phyloP scores from a whole-genome alignment of 192 early-diverging fungal genomes.

The Coemansia sp. region DNA sequence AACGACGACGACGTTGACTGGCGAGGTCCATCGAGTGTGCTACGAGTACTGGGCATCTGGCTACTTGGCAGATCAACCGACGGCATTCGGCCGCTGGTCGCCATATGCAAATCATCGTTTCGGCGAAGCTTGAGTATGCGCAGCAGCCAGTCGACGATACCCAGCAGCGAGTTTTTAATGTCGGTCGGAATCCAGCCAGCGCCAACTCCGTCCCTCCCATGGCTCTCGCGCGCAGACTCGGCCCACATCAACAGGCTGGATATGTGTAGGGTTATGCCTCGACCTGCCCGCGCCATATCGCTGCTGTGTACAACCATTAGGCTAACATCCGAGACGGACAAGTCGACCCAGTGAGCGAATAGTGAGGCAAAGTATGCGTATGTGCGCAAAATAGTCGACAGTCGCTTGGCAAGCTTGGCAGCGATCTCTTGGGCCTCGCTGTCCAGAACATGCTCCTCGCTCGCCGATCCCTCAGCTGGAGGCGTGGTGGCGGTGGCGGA shows the following conservation, averaged over 20 bases:
- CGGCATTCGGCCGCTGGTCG: background rate
- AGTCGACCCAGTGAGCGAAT: conserved; percentile 51
- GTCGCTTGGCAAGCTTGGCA: conserved; percentile 33
- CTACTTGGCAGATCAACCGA: background rate
- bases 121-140: conserved; percentile 15
- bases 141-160: conserved; percentile 31
- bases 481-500: background rate
- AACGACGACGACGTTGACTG: conserved; percentile 3
- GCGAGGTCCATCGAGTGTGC: background rate
- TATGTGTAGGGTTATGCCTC: conserved; percentile 44
- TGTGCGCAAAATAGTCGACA: conserved; percentile 45
- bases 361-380: conserved; percentile 48
- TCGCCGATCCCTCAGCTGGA: background rate
- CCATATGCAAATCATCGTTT: background rate
- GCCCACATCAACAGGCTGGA: conserved; percentile 43
- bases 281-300: conserved; percentile 46
- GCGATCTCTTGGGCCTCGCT: conserved; percentile 29
- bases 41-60: background rate
- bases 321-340: conserved; percentile 34
- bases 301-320: conserved; percentile 36
- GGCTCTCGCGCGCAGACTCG: conserved; percentile 39
- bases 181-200: conserved; percentile 22
- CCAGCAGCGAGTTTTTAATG: conserved; percentile 27
- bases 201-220: background rate
- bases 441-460: conserved; percentile 25